Evolutionary conservation across 148 eudicot genomes (phyloP).

Genomic region (Silene conica): DNA sequence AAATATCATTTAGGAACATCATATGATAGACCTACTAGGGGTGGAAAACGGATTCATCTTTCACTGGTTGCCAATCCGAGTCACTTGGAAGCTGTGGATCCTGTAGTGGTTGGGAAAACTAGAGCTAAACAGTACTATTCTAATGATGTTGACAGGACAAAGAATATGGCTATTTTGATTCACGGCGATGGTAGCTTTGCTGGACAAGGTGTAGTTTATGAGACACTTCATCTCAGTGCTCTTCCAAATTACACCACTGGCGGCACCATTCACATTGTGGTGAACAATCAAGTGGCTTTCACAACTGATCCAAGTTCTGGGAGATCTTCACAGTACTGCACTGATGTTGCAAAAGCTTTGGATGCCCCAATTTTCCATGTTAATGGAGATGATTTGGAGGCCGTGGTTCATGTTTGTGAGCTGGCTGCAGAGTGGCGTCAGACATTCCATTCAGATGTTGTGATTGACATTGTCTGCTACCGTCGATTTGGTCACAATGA

Average conservation of each 20-base stretch:
- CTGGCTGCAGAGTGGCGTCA: conserved; percentile 99
- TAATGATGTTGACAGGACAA: conserved; percentile 64
- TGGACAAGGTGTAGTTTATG: conserved; percentile 96
- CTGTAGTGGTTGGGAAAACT: conserved; percentile 90
- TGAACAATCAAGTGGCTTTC: conserved; percentile 93
- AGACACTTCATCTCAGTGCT: conserved; percentile 91
- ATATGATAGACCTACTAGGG: conserved; percentile 86
- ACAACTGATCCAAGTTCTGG: conserved; percentile 85
- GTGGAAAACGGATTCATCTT: conserved; percentile 87
- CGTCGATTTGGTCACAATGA: conserved; percentile 95
- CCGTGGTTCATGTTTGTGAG: conserved; percentile 90
- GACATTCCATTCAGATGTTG: conserved; percentile 92
- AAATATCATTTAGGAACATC: conserved; percentile 93
- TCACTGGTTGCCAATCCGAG: conserved; percentile 94
- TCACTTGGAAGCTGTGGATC: conserved; percentile 94
- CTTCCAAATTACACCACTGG: conserved; percentile 93
- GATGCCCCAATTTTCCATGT: conserved; percentile 92
- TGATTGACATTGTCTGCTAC: conserved; percentile 85
- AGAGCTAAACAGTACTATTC: conserved; percentile 88
- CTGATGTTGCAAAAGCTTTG: conserved; percentile 94
- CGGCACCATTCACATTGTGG: conserved; percentile 88
- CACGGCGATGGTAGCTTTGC: conserved; percentile 98
- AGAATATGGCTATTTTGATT: conserved; percentile 70
- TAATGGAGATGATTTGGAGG: conserved; percentile 92
- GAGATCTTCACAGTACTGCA: conserved; percentile 93